Evolutionary conservation across 2,329 filamentous ascomycete genomes (phyloP), one percentile per base, ranked within the genome.

Genomic region (Chrysoporthe cubensis): DNA sequence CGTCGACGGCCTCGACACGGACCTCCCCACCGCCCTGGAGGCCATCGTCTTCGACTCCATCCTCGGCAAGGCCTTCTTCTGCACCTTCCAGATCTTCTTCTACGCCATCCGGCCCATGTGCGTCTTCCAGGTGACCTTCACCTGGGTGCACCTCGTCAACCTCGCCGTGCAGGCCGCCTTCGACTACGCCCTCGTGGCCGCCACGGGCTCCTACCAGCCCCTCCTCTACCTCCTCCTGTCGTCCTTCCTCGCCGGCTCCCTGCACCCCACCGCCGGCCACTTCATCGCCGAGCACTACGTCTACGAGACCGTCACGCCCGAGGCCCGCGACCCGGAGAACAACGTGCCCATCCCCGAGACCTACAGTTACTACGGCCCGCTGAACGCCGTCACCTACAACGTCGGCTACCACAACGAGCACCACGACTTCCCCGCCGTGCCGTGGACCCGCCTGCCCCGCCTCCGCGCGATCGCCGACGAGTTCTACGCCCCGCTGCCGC

Each of bases 281-380:
- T 99, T 99, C 84, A 99, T 99, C 79, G 94, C 96, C 67, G 96
- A 99, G 83, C 96, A 99, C 81, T 95, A 95, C 81, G 91, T 95
- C 72, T 94, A 93, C 76, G 84, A 89, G 73, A 88, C 87, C 63
- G 82, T 87, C 73, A 82, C 82, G 16, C 83, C 85, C 21, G 81
- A 83, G 11, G 85, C 87, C 67, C 80, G 77, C 64, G 80, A 90
- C 71, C 87, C 89, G 1, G 80, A 84, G 34, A 90, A 89, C 73
- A 80, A 82, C 52, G 82, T 91, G 54, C 85, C 90, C 18, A 86
- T 97, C 4, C 94, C 96, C 2, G 96, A 99, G 84, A 99, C 96
- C 1, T 99, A 93, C 82, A 95, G 91, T 60, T 99, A 99, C 86
- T 99, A 99, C 78, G 96, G 96, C 0, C 88, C 91, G 0, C 86